Percentiles rank a stretch among this genome's conserved stretches.
phyloP scores from a whole-genome alignment of 257 asterid species.

The Nicotiana tabacum region DNA sequence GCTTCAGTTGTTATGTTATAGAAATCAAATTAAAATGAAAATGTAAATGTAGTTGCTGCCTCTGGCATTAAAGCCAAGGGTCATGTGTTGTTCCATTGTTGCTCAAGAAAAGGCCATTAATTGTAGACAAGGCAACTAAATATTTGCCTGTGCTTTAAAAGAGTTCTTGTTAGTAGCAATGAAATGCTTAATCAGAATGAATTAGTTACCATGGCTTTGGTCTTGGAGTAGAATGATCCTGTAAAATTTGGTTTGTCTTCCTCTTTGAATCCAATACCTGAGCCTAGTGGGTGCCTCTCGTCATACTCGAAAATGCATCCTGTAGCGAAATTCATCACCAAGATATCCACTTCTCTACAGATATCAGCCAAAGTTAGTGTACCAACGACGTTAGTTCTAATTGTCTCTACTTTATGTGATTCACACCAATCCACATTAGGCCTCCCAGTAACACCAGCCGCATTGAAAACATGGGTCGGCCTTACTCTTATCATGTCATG shows the following conservation, averaged over 20 bases:
- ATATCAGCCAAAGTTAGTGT: constrained; percentile 18
- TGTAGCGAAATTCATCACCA: constrained; percentile 15
- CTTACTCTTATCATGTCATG: constrained; percentile 11
- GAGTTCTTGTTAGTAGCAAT: neutral
- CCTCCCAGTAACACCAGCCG: constrained; percentile 21
- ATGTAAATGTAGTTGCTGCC: neutral
- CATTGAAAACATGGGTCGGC: constrained; percentile 16
- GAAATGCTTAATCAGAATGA: neutral
- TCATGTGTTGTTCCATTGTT: neutral
- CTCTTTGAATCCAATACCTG: constrained; percentile 20
- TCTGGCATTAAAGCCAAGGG: neutral
- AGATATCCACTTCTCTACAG: neutral
- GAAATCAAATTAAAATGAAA: neutral
- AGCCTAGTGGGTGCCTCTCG: constrained; percentile 11
- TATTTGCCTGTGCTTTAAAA: neutral
- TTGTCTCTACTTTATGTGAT: constrained; percentile 14
- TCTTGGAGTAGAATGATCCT: constrained; percentile 16
- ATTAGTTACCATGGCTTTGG: constrained; percentile 17
- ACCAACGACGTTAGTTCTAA: constrained; percentile 7
- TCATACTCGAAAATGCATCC: constrained; percentile 20
- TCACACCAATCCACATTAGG: constrained; percentile 24
- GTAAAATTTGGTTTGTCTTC: constrained; percentile 16
- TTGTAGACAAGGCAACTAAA: neutral
- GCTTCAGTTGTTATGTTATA: neutral
- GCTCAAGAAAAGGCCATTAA: neutral